Evolutionary conservation across 495 filamentous ascomycete species (phyloP).

Genomic region (Friedmanniomyces simplex): DNA sequence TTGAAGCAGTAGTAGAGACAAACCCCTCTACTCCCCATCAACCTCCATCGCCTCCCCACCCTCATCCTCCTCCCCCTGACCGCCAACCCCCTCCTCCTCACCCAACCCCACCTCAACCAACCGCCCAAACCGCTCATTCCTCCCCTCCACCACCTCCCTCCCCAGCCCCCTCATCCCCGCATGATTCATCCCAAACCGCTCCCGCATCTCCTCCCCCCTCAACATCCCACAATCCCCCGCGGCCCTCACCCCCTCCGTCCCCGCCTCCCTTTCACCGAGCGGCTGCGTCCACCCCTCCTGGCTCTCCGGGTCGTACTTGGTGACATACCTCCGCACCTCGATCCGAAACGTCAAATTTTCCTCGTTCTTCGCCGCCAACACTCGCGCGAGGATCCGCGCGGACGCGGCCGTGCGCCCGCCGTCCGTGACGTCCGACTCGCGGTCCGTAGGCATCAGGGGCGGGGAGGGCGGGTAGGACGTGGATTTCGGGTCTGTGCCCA

Average conservation of each 20-base stretch:
- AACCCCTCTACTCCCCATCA: not conserved
- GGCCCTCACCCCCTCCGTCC: conserved; percentile 23
- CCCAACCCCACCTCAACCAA: not conserved
- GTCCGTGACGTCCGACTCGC: conserved; percentile 30
- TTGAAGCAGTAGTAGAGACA: too few relatives aligned
- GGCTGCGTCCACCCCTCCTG: conserved; percentile 32
- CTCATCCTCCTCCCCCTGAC: not conserved
- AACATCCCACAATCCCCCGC: conserved; percentile 39
- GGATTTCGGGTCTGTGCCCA: conserved; percentile 30
- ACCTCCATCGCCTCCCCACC: conserved; percentile 14
- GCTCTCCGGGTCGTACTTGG: conserved; percentile 64
- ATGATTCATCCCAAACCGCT: conserved; percentile 66
- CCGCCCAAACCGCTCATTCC: conserved; percentile 46
- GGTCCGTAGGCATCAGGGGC: not conserved
- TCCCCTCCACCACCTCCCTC: conserved; percentile 60
- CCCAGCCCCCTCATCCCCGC: conserved; percentile 62
- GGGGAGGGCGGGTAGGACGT: conserved; percentile 14
- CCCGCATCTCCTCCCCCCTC: conserved; percentile 49
- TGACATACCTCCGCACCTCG: conserved; percentile 70
- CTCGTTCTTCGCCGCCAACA: conserved; percentile 30
- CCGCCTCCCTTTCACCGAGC: conserved; percentile 8
- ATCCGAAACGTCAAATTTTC: conserved; percentile 73
- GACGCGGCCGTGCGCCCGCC: conserved; percentile 34
- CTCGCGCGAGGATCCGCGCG: conserved; percentile 3
- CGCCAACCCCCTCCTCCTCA: not conserved